phyloP scores from a whole-genome alignment of 2,329 filamentous ascomycete genomes.

The Ophiostoma novo-ulmi region DNA sequence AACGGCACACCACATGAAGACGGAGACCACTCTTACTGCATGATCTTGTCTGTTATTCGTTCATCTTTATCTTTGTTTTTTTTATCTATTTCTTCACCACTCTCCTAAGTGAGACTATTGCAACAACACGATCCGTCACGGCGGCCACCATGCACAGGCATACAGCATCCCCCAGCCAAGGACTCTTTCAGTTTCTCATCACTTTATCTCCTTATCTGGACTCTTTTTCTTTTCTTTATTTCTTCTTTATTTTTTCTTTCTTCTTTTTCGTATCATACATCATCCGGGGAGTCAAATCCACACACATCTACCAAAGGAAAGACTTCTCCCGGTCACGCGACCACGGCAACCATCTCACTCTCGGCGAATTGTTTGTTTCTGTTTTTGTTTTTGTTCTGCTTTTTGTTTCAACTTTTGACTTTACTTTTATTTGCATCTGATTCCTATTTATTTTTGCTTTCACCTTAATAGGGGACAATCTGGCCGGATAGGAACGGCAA shows the following conservation, averaged over 20 bases:
- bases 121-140: conserved; percentile 15
- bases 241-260: neutral
- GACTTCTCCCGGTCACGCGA: conserved; percentile 23
- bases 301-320: conserved; percentile 17
- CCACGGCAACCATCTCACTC: conserved; percentile 12
- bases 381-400: neutral
- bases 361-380: neutral
- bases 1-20: conserved; percentile 33
- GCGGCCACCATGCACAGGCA: conserved; percentile 18
- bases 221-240: neutral
- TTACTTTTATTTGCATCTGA: conserved; percentile 12
- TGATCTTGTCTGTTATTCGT: conserved; percentile 19
- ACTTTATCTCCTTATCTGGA: neutral
- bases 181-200: neutral
- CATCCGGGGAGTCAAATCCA: conserved; percentile 3
- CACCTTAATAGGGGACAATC: neutral
- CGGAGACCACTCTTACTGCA: conserved; percentile 36
- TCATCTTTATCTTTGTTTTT: neutral
- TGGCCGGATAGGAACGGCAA: neutral
- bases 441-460: neutral
- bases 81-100: neutral
- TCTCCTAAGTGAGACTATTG: neutral
- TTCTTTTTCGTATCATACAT: neutral
- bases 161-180: conserved; percentile 2
- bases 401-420: neutral